Base-by-base conservation (phyloP, 352 stramenopile species). In the Pythium pectinolyticum region DNA sequence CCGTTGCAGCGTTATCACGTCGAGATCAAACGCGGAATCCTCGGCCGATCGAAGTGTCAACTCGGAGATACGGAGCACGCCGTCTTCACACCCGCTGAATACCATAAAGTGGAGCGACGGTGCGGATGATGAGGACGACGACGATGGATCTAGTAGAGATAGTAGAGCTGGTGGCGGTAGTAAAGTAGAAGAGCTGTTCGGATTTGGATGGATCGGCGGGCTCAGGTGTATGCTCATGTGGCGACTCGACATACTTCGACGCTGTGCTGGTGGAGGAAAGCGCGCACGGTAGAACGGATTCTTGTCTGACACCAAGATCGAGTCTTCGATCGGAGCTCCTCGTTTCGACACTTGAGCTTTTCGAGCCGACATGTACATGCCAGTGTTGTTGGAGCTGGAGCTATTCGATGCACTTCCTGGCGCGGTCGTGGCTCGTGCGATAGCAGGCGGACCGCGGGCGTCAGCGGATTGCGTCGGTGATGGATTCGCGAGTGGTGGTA, bases 51-150 rank as follows among this genome's bases (percentile, higher is more conserved):
- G 69, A 11, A 92, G 24, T 1, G 69, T 57, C 4, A 92, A 56
- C 50, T 90, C 80, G 2, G 82, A 77, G 15, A 92, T 75, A 17
- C 55, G 72, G 25, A 92, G 37, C 17, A 82, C 65, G 17, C 84
- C 84, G 35, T 90, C 80, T 48, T 75, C 71, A 47, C 82, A 82
- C 9, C 84, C 84, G 12, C 68, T 88, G 58, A 92, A 92, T 3
- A 90, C 72, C 61, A 90, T 74, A 24, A 90, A 86, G 47, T 78
- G 62, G 14, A 89, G 65, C 7, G 64, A 82, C 25, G 73, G 70
- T n/a, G 62, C 69, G 8, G 73, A 70, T n/a, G n/a, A n/a, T n/a
- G n/a, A n/a, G n/a, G n/a, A n/a, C n/a, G n/a, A n/a, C n/a, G n/a
- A n/a, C n/a, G n/a, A n/a, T 5, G 34, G 3, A n/a, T 57, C 40